Evolutionary conservation across 73 alveolate species (phyloP).

Genomic region (Effrenium voratum): DNA sequence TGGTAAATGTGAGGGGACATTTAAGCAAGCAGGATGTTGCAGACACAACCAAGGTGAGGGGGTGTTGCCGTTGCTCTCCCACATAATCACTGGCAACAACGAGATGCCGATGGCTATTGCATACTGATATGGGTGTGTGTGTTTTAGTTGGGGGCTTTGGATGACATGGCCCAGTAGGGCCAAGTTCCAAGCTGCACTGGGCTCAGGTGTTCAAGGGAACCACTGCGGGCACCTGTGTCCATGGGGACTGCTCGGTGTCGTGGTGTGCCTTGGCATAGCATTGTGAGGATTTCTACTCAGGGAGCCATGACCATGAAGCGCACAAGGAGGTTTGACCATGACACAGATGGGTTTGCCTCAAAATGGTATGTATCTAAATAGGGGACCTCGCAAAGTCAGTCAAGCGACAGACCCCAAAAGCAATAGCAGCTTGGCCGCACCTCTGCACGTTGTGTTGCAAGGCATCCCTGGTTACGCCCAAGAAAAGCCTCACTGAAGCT

Average conservation of each 20-base stretch:
- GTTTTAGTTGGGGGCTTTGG: not conserved
- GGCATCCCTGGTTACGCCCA: too few species aligned
- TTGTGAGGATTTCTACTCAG: not conserved
- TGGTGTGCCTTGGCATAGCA: not conserved
- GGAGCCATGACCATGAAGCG: not conserved
- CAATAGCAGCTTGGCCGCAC: too few species aligned
- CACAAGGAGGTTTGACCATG: not conserved
- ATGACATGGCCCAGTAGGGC: too few species aligned
- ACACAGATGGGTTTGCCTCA: not conserved
- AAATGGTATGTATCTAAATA: not conserved
- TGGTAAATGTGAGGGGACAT: too few species aligned
- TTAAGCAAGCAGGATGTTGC: not conserved
- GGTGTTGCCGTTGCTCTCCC: not conserved
- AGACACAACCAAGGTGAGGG: not conserved
- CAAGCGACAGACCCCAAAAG: too few species aligned
- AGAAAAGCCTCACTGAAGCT: too few species aligned
- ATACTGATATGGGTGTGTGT: not conserved
- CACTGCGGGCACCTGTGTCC: slow-evolving; percentile 36
- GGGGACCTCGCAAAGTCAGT: too few species aligned
- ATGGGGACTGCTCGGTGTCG: slow-evolving; percentile 17
- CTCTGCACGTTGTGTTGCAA: too few species aligned
- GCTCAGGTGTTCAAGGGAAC: slow-evolving; percentile 37
- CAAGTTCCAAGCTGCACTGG: too few species aligned
- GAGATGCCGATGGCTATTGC: not conserved
- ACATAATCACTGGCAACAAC: not conserved